These are phyloP conservation scores for Trametes sp. DNA, from an alignment of 1,284 basidiomycete species.

Conservation along the genomic window DNA sequence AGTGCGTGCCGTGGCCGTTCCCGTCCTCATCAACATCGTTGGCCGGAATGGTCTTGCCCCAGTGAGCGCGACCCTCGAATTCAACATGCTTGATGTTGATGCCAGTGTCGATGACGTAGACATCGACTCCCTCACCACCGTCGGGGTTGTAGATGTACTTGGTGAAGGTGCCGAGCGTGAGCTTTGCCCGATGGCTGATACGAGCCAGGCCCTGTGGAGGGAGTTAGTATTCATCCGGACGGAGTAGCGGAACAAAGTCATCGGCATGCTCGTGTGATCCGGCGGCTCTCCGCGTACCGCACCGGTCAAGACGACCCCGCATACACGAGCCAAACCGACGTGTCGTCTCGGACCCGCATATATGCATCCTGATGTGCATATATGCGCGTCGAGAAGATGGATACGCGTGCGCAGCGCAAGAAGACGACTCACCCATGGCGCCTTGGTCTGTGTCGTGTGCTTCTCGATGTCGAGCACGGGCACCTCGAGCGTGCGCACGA, in stretches of 20 bases:
- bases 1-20: slow-evolving; percentile 52
- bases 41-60: slow-evolving; percentile 58
- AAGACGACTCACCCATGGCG: slow-evolving; percentile 85
- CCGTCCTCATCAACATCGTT: slow-evolving; percentile 54
- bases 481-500: slow-evolving; percentile 69
- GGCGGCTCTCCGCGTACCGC: slow-evolving; percentile 8
- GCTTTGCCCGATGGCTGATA: slow-evolving; percentile 86
- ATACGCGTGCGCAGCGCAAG: slow-evolving; percentile 18
- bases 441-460: slow-evolving; percentile 65
- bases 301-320: slow-evolving; percentile 2
- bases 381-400: not conserved
- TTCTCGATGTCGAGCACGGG: slow-evolving; percentile 57
- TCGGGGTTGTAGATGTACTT: slow-evolving; percentile 81
- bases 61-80: slow-evolving; percentile 65
- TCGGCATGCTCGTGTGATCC: slow-evolving; percentile 5
- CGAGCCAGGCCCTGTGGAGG: slow-evolving; percentile 86
- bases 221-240: slow-evolving; percentile 4
- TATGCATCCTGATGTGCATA: not conserved
- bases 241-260: not conserved
- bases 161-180: slow-evolving; percentile 87
- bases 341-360: not conserved
- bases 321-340: not conserved
- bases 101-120: slow-evolving; percentile 84
- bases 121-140: slow-evolving; percentile 86
- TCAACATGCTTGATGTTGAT: slow-evolving; percentile 90